Conservation (phyloP, 2,329 filamentous ascomycete species). For the Mycocentrospora acerina region DNA sequence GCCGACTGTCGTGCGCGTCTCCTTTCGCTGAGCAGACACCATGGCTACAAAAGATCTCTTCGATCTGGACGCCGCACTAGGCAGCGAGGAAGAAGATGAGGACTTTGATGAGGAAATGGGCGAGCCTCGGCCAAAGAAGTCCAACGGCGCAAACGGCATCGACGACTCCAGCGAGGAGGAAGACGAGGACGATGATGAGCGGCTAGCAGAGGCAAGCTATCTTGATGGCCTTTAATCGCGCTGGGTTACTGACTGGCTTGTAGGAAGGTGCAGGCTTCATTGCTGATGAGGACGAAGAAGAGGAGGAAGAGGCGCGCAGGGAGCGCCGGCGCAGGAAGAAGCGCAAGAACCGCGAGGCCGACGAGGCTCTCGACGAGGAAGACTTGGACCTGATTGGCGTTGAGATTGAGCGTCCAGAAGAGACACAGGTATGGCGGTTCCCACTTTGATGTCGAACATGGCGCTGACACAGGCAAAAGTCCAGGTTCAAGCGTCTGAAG, state of each 20-base stretch:
- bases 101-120: constrained; percentile 38
- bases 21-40: constrained; percentile 27
- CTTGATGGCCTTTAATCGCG: not conserved
- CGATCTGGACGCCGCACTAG: constrained; percentile 81
- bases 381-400: constrained; percentile 94
- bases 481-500: constrained; percentile 95
- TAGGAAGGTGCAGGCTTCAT: constrained; percentile 95
- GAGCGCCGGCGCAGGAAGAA: constrained; percentile 70
- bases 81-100: constrained; percentile 54
- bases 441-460: not conserved
- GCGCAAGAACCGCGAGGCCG: constrained; percentile 75
- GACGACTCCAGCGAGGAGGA: constrained; percentile 45
- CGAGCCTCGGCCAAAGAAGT: constrained; percentile 22
- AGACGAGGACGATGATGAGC: constrained; percentile 44
- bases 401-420: constrained; percentile 66
- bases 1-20: constrained; percentile 21
- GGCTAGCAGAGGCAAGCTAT: constrained; percentile 31
- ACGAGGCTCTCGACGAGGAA: constrained; percentile 85
- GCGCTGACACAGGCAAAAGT: constrained; percentile 52
- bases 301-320: constrained; percentile 57
- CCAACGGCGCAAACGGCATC: constrained; percentile 32
- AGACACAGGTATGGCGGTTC: constrained; percentile 62
- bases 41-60: constrained; percentile 64
- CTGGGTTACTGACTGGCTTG: constrained; percentile 15
- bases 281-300: constrained; percentile 81